Percentiles rank a stretch among this genome's conserved stretches.
These are phyloP conservation scores for Aureobasidium leucospermi DNA, from an alignment of 2,329 filamentous ascomycete genomes.

Conservation along the genomic window DNA sequence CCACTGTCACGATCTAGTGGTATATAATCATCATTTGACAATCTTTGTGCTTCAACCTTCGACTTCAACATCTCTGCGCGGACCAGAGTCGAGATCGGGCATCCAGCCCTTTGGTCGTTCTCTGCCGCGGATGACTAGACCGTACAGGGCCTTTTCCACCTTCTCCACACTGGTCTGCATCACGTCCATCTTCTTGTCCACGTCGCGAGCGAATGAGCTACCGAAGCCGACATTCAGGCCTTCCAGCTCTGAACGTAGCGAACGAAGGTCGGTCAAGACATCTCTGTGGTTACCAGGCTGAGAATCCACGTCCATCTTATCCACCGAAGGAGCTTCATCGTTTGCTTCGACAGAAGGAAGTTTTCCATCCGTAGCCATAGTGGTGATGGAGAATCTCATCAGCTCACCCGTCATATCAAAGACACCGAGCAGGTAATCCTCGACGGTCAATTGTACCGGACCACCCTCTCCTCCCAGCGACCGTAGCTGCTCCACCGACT, in stretches of 20 bases:
- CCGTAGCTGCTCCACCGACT: constrained; percentile 41
- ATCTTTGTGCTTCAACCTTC: constrained; percentile 20
- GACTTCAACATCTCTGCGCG: constrained; percentile 33
- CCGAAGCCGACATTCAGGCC: constrained; percentile 52
- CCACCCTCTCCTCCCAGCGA: constrained; percentile 32
- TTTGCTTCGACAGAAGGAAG: constrained; percentile 40
- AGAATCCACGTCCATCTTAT: constrained; percentile 30
- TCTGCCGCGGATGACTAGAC: constrained; percentile 75
- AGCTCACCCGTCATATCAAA: constrained; percentile 94
- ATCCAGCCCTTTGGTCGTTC: constrained; percentile 90
- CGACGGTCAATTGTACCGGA: constrained; percentile 59
- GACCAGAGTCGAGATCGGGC: constrained; percentile 57
- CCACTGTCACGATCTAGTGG: constrained; percentile 8
- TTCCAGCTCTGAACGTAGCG: constrained; percentile 70
- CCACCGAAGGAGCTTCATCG: constrained; percentile 17
- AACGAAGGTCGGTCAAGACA: constrained; percentile 76
- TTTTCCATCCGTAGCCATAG: constrained; percentile 66
- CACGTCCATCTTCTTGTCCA: constrained; percentile 72
- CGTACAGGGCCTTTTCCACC: constrained; percentile 86
- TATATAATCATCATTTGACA: neutral
- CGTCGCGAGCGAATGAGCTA: constrained; percentile 52
- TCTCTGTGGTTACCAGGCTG: constrained; percentile 34
- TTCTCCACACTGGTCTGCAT: constrained; percentile 88
- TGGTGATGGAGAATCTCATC: constrained; percentile 92
- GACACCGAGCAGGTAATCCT: constrained; percentile 84